Percentiles rank a stretch among this genome's conserved stretches.
Evolutionary conservation across 305 asterid species (phyloP).

Genomic region (Fraxinus sp.): DNA sequence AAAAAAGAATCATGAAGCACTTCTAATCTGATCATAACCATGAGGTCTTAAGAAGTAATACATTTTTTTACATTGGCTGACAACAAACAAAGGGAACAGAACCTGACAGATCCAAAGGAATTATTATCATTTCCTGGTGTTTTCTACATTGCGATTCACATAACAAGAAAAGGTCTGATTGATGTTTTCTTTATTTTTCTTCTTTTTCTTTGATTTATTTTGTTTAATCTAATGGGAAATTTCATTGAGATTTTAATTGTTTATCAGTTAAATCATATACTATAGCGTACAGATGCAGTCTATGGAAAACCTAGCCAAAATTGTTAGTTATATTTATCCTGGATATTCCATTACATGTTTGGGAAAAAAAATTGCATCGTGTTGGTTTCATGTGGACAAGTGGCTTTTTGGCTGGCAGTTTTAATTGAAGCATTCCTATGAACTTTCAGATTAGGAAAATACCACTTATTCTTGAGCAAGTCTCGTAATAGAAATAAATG

Average conservation of each 20-base stretch:
- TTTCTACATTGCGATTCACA: neutral
- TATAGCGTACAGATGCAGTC: neutral
- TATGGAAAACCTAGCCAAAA: neutral
- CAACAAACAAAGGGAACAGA: neutral
- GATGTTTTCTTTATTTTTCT: neutral
- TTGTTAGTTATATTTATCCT: neutral
- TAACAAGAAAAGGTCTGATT: neutral
- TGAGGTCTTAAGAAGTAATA: neutral
- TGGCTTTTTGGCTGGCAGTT: neutral
- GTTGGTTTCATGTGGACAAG: neutral
- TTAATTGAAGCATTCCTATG: neutral
- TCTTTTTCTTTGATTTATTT: neutral
- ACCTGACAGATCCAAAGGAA: neutral
- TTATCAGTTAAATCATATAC: neutral
- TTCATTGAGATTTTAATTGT: neutral
- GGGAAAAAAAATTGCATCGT: neutral
- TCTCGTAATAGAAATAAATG: neutral
- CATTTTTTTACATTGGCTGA: neutral
- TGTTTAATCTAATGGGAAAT: neutral
- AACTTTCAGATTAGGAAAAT: neutral
- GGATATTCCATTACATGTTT: neutral
- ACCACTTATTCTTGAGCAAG: neutral
- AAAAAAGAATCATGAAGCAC: neutral
- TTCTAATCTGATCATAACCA: neutral
- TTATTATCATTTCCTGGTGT: neutral